A percentile compares a stretch with the other conserved stretches of the same genome.
phyloP scores from a whole-genome alignment of 2,329 filamentous ascomycete species.

The Fusarium graminum region DNA sequence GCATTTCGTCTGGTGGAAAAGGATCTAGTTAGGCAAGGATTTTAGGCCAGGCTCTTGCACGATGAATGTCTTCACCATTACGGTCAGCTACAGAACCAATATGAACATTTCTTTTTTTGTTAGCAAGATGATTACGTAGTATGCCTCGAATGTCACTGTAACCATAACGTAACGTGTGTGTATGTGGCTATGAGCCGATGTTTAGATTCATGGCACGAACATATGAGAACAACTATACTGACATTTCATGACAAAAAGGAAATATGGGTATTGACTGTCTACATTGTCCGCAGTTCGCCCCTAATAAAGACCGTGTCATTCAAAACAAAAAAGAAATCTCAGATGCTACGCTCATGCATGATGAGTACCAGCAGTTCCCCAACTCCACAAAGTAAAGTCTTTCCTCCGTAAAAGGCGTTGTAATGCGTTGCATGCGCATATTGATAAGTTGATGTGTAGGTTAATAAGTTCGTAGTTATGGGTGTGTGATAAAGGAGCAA shows the following conservation, averaged over 20 bases:
- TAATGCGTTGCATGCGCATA: slow-evolving; percentile 34
- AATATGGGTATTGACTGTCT: slow-evolving; percentile 52
- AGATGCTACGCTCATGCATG: slow-evolving; percentile 45
- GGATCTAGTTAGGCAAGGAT: slow-evolving; percentile 35
- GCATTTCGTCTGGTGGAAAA: slow-evolving; percentile 39
- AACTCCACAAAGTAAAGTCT: slow-evolving; percentile 48
- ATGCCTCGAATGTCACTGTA: slow-evolving; percentile 1
- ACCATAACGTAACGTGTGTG: not conserved
- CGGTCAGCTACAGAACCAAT: slow-evolving; percentile 37
- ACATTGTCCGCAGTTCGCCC: slow-evolving; percentile 47
- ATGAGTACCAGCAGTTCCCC: slow-evolving; percentile 36
- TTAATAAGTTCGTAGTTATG: slow-evolving; percentile 11
- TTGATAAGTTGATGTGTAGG: slow-evolving; percentile 28
- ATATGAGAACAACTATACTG: slow-evolving; percentile 16
- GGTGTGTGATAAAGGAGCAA: slow-evolving; percentile 11
- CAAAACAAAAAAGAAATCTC: slow-evolving; percentile 34
- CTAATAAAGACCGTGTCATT: slow-evolving; percentile 38
- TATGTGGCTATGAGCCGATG: not conserved
- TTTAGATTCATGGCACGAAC: slow-evolving; percentile 13
- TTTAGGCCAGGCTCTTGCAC: slow-evolving; percentile 37
- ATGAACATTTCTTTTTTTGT: slow-evolving; percentile 42
- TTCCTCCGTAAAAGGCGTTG: slow-evolving; percentile 39
- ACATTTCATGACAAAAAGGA: slow-evolving; percentile 40
- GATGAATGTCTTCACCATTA: slow-evolving; percentile 32
- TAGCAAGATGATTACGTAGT: not conserved